A percentile compares a stretch with the other conserved stretches of the same genome.
phyloP scores from a whole-genome alignment of 2,329 filamentous ascomycete species.

The Xylariales sp. region DNA sequence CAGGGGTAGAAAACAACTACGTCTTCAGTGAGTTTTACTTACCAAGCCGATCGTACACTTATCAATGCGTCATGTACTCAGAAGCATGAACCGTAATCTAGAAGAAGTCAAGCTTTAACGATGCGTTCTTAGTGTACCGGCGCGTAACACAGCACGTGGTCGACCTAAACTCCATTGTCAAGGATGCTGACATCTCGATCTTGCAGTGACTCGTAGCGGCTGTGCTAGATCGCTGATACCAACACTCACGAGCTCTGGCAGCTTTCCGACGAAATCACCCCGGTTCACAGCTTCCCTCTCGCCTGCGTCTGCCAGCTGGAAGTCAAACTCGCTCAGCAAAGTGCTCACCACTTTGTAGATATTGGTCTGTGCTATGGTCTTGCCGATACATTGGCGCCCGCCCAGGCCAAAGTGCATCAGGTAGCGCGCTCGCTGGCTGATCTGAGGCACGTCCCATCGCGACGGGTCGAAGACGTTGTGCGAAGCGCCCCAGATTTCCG shows the following conservation, averaged over 20 bases:
- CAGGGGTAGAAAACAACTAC: no score
- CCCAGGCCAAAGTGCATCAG: conserved; percentile 4
- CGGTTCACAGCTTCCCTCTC: neutral
- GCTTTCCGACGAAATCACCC: conserved; percentile 1
- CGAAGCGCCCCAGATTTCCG: conserved; percentile 6
- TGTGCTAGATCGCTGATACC: conserved; percentile 1
- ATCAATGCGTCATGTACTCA: no score
- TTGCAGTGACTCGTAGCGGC: conserved; percentile 1
- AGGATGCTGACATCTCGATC: no score
- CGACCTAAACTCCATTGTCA: no score
- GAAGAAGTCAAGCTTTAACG: no score
- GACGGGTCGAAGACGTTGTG: conserved; percentile 4
- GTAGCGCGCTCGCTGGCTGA: conserved; percentile 4
- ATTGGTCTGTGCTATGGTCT: conserved; percentile 3
- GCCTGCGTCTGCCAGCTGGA: neutral
- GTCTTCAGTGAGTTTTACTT: no score
- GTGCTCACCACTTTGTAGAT: conserved; percentile 6
- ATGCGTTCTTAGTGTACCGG: no score
- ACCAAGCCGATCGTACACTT: no score
- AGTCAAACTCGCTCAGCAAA: neutral
- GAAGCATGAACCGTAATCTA: no score
- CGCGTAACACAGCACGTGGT: no score
- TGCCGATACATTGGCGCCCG: conserved; percentile 1
- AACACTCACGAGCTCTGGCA: conserved; percentile 2
- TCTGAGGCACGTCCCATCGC: conserved; percentile 1